Base-by-base conservation (phyloP, 2,329 filamentous ascomycete species). In the Nothophoma quercina region DNA sequence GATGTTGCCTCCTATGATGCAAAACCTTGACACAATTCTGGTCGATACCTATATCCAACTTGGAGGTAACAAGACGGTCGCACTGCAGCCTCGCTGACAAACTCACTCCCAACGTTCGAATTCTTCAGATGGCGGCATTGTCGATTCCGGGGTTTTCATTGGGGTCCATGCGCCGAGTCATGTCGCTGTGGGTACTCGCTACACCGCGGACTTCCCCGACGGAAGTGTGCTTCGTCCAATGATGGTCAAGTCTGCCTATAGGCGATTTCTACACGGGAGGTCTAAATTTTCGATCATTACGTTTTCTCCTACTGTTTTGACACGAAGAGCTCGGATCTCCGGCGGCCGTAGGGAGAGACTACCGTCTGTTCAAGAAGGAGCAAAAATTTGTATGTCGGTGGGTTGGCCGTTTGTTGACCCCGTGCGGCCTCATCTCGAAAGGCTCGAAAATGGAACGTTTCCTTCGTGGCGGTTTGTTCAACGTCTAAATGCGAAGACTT, bases 131-230 rank as follows among this genome's bases (percentile, higher is more conserved):
- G 22, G 43, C 53, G 38, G 43, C 23, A 47, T 29, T 19, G 32
- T 33, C 18, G 12, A 42, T 39, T 42, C 39, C 19, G 42, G 38
- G 47, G 48, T 40, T 51, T 56, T 48, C 38, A 33, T 48, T 23
- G 10, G 22, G 36, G 47, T 39, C 43, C 16, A 40, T 44, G 42
- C 43, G 18, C 32, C 43, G 43, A 52, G 36, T 44, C 53, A 36
- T 22, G 48, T 19, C 15, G 35, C 25, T 23, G 41, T 56, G 47
- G 53, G 25, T 54, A 54, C 45, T 45, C 22, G 22, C 28, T 50
- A 18, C 39, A 35, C 13, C 48, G 53, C 53, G 47, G 53, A 52
- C 36, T 42, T 51, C 53, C 48, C 48, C 47, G 53, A 56, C 43
- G 28, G 30, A 35, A 35, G 35, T 33, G 36, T 25, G 7, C 21